phyloP scores from a whole-genome alignment of 1,284 basidiomycete species.

The Boletus semigastroideus region DNA sequence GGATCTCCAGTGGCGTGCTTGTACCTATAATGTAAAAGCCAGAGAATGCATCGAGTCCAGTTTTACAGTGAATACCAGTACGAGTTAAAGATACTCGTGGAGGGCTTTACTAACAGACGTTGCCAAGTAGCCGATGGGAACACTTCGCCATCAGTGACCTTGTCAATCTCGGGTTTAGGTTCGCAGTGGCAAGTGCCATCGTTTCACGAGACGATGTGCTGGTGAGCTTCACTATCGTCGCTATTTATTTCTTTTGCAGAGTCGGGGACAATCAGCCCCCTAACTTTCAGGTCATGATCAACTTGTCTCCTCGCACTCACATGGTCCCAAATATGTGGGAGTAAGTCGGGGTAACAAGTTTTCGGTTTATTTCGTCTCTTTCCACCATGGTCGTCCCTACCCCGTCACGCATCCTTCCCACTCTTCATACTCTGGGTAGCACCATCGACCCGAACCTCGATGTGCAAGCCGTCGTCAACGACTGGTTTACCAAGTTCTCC shows the following conservation, averaged over 20 bases:
- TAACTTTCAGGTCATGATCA: not conserved
- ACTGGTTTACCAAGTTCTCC: constrained; percentile 26
- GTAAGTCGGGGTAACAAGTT: not conserved
- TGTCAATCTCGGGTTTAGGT: too few species aligned
- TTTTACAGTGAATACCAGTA: too few species aligned
- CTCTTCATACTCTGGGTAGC: constrained; percentile 22
- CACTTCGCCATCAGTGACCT: too few species aligned
- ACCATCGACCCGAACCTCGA: constrained; percentile 21
- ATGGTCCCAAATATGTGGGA: not conserved
- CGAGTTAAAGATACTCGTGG: too few species aligned
- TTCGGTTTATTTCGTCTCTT: not conserved
- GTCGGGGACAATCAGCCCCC: not conserved
- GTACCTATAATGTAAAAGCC: not conserved
- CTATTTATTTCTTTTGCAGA: too few species aligned
- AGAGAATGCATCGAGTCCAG: too few species aligned
- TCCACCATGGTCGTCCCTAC: constrained; percentile 9
- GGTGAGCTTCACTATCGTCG: too few species aligned
- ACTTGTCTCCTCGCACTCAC: not conserved
- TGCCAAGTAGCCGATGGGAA: too few species aligned
- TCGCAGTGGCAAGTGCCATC: too few species aligned
- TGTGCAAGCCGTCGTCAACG: constrained; percentile 9
- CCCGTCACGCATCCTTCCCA: constrained; percentile 18
- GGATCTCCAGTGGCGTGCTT: not conserved
- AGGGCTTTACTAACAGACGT: too few species aligned
- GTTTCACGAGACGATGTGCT: too few species aligned